Conservation (phyloP, 202 grass and related monocot species). For the Eragrostis tef region DNA sequence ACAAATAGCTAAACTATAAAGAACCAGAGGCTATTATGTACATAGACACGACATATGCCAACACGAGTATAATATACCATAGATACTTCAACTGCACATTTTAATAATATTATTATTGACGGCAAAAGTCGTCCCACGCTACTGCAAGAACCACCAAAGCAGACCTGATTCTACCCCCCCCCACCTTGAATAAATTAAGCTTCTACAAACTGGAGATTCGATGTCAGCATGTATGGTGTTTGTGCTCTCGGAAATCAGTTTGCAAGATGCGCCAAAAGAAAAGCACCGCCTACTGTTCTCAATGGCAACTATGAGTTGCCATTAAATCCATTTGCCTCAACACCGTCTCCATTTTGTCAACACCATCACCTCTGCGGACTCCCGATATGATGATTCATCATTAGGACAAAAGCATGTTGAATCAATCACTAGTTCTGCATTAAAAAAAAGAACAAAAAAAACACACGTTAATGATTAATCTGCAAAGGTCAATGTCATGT, state of each 20-base stretch:
- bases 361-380: neutral
- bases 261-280: constrained; percentile 29
- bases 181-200: constrained; percentile 24
- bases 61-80: neutral
- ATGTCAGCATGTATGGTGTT: neutral
- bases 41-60: neutral
- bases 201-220: constrained; percentile 27
- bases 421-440: constrained; percentile 57
- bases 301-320: constrained; percentile 48
- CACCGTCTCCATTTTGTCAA: neutral
- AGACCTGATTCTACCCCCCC: constrained; percentile 1
- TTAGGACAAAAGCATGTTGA: constrained; percentile 7
- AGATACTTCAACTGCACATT: constrained; percentile 13
- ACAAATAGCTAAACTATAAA: neutral
- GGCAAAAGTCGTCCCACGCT: neutral
- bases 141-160: neutral
- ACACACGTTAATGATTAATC: neutral
- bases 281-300: constrained; percentile 28
- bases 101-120: constrained; percentile 23
- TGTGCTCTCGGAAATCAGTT: constrained; percentile 11
- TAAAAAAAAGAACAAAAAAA: neutral
- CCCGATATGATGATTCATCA: constrained; percentile 12
- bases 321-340: constrained; percentile 35
- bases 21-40: neutral
- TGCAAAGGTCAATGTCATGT: neutral